These are phyloP conservation scores for Ustilago xerochloae DNA, from an alignment of 1,284 basidiomycete species.

Conservation along the genomic window DNA sequence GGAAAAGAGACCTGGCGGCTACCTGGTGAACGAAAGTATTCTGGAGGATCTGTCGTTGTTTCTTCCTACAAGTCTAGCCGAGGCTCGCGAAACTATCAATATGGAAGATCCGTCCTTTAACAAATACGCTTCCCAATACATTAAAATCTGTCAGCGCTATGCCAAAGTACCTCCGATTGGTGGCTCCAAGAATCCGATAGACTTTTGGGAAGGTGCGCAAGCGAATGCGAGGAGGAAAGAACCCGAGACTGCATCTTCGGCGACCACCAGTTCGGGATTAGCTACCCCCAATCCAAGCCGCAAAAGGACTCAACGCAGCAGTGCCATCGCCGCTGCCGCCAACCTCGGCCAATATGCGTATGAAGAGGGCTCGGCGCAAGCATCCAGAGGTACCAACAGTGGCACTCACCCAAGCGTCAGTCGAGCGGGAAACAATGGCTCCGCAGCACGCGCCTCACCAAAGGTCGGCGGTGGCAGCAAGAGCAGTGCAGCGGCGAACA, in stretches of 20 bases:
- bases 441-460: background rate
- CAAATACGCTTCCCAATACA: constrained; percentile 24
- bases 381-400: background rate
- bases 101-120: constrained; percentile 1
- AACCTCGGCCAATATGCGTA: constrained; percentile 25
- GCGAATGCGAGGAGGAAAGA: background rate
- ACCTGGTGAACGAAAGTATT: constrained; percentile 23
- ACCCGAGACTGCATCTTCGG: background rate
- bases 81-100: constrained; percentile 1
- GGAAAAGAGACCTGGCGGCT: constrained; percentile 8
- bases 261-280: background rate
- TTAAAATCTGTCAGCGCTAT: constrained; percentile 31
- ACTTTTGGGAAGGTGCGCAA: background rate
- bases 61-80: constrained; percentile 7
- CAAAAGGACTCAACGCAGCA: constrained; percentile 12
- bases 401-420: background rate
- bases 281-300: background rate
- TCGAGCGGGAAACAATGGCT: background rate
- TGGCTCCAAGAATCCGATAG: background rate
- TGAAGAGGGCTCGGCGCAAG: constrained; percentile 6
- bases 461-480: background rate
- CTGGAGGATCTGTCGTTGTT: constrained; percentile 32
- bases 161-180: background rate
- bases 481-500: background rate
- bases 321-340: constrained; percentile 15